Evolutionary conservation across 2,329 filamentous ascomycete genomes (phyloP), one percentile per base, ranked within the genome.

Genomic region (Aspergillus sp.): DNA sequence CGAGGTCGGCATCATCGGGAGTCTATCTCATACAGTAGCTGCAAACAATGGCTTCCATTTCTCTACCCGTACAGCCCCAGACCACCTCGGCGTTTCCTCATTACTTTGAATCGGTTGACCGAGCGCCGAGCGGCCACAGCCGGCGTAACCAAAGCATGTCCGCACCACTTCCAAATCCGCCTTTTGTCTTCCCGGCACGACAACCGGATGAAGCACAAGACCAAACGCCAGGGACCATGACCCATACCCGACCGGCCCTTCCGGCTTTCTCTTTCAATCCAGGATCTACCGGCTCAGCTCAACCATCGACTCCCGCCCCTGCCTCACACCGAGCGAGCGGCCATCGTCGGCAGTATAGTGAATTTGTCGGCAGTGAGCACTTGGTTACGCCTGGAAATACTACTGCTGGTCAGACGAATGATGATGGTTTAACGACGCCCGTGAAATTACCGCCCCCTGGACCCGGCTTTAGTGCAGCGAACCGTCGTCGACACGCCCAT

Each of bases 281-380:
- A 8, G 72, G 77, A 51, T 68, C 70, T 15, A 55, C 64, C 28
- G 64, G 75, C 28, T 64, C 70, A 59, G 62, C 71, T 49, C 85
- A 87, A 15, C 83, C 85, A 0, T 76, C 83, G 17, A 84, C 85
- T n/a, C 84, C 86, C 1, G 75, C 80, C 7, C 83, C 88, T 19
- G 81, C 84, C 49, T 17, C n/a, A 7, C 47, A 54, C 80, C 83
- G 86, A 63, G 80, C 84, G 25, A 79, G 80, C 34, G 87, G 89
- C 23, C 91, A 93, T 72, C 85, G 89, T 69, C 86, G 93, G 70
- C 91, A 91, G 57, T 90, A 88, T 30, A 97, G 93, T 74, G 93
- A 97, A 74, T 93, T 96, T 71, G 91, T 96, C 51, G 92, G 92
- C 43, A 91, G 90, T 7, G 76, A 78, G 61, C 80, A 69, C 66